These are phyloP conservation scores for Suillus tomentosus DNA, from an alignment of 768 basidiomycete species.

Conservation along the genomic window DNA sequence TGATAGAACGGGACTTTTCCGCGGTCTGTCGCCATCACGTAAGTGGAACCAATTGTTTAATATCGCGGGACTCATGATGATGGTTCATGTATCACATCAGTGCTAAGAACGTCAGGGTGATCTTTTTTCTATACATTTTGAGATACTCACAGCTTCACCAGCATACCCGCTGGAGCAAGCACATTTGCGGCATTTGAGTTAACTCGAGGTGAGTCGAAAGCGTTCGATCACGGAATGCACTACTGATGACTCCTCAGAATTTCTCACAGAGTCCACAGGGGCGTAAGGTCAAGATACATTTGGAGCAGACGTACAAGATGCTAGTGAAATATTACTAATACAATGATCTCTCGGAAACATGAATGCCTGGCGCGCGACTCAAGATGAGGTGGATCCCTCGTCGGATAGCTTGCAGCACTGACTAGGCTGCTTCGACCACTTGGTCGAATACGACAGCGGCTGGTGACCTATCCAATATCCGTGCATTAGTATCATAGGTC, in stretches of 20 bases:
- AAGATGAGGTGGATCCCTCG: not conserved
- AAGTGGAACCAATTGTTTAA: slow-evolving; percentile 31
- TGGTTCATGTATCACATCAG: slow-evolving; percentile 34
- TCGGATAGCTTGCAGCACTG: not conserved
- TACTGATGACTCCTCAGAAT: slow-evolving; percentile 1
- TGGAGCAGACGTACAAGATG: not conserved
- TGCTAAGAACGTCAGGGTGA: slow-evolving; percentile 57
- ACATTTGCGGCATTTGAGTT: slow-evolving; percentile 91
- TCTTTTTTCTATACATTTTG: not conserved
- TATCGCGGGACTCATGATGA: not conserved
- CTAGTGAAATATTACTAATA: slow-evolving; percentile 3
- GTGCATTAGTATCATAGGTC: slow-evolving; percentile 10
- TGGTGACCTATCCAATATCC: slow-evolving; percentile 26
- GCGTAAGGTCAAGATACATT: not conserved
- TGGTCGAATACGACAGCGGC: slow-evolving; percentile 36
- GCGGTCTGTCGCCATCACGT: slow-evolving; percentile 78
- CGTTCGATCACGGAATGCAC: not conserved
- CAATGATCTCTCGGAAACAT: not conserved
- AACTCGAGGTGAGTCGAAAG: slow-evolving; percentile 59
- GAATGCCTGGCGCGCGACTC: not conserved
- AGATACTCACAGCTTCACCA: slow-evolving; percentile 30
- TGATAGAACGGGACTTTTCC: slow-evolving; percentile 70
- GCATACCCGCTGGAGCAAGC: slow-evolving; percentile 88
- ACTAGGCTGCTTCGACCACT: slow-evolving; percentile 30
- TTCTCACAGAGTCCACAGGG: slow-evolving; percentile 2